A percentile compares a stretch with the other conserved stretches of the same genome.
Evolutionary conservation across 73 alveolate genomes (phyloP).

Genomic region (Paramecium tetraurelia): DNA sequence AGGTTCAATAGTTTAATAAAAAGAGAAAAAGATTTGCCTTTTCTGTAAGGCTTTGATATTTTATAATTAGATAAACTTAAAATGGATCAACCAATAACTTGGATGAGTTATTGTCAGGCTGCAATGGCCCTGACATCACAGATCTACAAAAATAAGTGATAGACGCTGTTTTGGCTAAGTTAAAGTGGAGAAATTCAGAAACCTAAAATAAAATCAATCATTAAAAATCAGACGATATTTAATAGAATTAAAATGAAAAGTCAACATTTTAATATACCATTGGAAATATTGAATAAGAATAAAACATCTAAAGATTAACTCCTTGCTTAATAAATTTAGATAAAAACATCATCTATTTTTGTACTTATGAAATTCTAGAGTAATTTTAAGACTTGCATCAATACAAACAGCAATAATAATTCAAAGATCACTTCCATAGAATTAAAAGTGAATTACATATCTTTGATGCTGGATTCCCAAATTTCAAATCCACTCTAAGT

Average conservation of each 20-base stretch:
- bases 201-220: not conserved
- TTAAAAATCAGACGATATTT: not conserved
- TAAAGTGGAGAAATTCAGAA: not conserved
- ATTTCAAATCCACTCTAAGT: conserved; percentile 6
- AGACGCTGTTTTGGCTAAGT: not conserved
- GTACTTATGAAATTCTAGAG: not conserved
- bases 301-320: not conserved
- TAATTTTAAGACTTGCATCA: not conserved
- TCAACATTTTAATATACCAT: not conserved
- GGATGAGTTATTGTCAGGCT: conserved; percentile 7
- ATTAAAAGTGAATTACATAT: not conserved
- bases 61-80: not conserved
- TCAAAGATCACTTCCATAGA: not conserved
- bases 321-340: not conserved
- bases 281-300: not conserved
- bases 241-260: not conserved
- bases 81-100: not conserved
- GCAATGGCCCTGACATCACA: not conserved
- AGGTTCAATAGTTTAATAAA: conserved; percentile 19
- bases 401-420: not conserved
- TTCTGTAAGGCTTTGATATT: not conserved
- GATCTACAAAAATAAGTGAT: not conserved
- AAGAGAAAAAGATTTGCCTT: not conserved
- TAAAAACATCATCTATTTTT: not conserved
- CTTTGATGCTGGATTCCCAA: not conserved